A percentile compares a stretch with the other conserved stretches of the same genome.
Conservation (phyloP, 768 basidiomycete species). For the Psilocybe subaeruginosa region DNA sequence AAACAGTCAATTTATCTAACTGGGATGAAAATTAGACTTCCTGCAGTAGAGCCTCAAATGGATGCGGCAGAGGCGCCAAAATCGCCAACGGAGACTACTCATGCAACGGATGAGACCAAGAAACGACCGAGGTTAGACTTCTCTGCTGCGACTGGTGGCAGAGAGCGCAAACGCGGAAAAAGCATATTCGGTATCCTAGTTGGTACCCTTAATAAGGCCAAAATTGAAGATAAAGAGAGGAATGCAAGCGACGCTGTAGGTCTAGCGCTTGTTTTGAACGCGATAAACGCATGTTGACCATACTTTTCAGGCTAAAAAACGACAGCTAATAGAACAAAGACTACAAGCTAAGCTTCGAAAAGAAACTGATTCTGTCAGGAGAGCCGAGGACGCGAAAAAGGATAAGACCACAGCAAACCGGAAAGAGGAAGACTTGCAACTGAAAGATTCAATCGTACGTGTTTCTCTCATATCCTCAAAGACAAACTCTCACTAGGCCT, state of each 20-base stretch:
- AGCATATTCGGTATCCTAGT: constrained; percentile 85
- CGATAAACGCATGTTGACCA: background rate
- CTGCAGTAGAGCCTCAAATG: constrained; percentile 32
- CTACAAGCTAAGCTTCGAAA: constrained; percentile 83
- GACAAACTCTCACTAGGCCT: background rate
- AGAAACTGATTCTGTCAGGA: constrained; percentile 85
- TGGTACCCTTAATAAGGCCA: constrained; percentile 86
- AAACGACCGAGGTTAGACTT: constrained; percentile 80
- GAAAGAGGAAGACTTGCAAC: constrained; percentile 81
- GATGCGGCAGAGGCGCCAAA: constrained; percentile 34
- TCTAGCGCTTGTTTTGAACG: constrained; percentile 17
- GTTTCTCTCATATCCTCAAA: background rate
- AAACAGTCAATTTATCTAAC: background rate
- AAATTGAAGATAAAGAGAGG: constrained; percentile 83
- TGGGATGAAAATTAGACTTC: constrained; percentile 14
- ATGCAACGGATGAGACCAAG: constrained; percentile 47
- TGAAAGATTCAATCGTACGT: constrained; percentile 82
- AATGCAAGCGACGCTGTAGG: constrained; percentile 83
- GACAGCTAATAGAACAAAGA: constrained; percentile 82
- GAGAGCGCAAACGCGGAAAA: constrained; percentile 84
- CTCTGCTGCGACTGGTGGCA: constrained; percentile 37
- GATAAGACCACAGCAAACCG: constrained; percentile 76
- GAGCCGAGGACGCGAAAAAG: constrained; percentile 85
- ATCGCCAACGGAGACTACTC: constrained; percentile 48
- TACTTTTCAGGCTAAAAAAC: constrained; percentile 72